These are phyloP conservation scores for Cystobasidium sp. DNA, from an alignment of 1,284 basidiomycete species.

Conservation along the genomic window DNA sequence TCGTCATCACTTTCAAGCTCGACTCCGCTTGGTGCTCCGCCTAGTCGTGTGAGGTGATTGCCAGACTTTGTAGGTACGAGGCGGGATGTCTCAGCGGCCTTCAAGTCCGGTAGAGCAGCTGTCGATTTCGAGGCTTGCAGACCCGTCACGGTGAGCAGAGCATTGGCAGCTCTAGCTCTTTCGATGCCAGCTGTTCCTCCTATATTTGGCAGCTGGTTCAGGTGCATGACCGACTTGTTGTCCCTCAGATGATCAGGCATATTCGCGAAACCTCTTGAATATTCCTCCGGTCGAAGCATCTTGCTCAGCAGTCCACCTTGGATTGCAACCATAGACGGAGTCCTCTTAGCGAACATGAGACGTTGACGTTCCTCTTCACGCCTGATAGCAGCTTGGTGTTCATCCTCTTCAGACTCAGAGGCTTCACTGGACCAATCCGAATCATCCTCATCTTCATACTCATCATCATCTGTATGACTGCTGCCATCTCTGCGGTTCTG, in stretches of 20 bases:
- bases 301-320: slow-evolving; percentile 38
- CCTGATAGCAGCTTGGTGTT: slow-evolving; percentile 59
- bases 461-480: slow-evolving; percentile 22
- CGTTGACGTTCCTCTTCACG: slow-evolving; percentile 68
- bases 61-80: slow-evolving; percentile 40
- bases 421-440: slow-evolving; percentile 56
- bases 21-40: slow-evolving; percentile 66
- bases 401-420: slow-evolving; percentile 53
- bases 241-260: slow-evolving; percentile 42
- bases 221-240: slow-evolving; percentile 26
- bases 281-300: slow-evolving; percentile 32
- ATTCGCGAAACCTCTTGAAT: slow-evolving; percentile 25
- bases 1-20: slow-evolving; percentile 73
- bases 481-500: neutral
- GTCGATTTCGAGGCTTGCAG: slow-evolving; percentile 68
- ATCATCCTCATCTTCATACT: slow-evolving; percentile 52
- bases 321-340: slow-evolving; percentile 65
- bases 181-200: slow-evolving; percentile 36
- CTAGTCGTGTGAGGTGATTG: slow-evolving; percentile 36
- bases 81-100: slow-evolving; percentile 35
- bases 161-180: neutral
- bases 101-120: slow-evolving; percentile 61
- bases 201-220: slow-evolving; percentile 30
- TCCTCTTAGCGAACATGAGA: slow-evolving; percentile 77
- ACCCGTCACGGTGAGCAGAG: slow-evolving; percentile 45